A percentile compares a stretch with the other conserved stretches of the same genome.
Evolutionary conservation across 1,139 yeast species (phyloP).

Genomic region (Saccharomyces hybrid): DNA sequence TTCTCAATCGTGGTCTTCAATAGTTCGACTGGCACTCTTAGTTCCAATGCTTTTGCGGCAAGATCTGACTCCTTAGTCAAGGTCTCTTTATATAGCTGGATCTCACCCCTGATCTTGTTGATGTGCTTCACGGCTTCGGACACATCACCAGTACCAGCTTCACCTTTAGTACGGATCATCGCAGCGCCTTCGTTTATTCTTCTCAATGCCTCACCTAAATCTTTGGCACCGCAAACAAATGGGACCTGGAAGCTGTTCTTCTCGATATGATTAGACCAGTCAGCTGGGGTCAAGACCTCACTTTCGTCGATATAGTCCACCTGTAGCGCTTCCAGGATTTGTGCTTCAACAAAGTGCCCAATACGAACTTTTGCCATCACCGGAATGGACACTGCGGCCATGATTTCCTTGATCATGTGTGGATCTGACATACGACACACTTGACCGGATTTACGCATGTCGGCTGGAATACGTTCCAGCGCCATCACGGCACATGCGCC

Average conservation of each 20-base stretch:
- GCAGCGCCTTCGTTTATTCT: slow-evolving; percentile 81
- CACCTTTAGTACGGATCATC: slow-evolving; percentile 83
- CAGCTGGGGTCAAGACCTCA: slow-evolving; percentile 79
- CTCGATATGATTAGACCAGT: slow-evolving; percentile 56
- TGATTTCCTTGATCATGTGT: slow-evolving; percentile 66
- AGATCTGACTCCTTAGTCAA: too few species aligned
- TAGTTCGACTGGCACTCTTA: slow-evolving; percentile 53
- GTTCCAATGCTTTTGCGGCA: slow-evolving; percentile 40
- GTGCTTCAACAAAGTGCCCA: slow-evolving; percentile 82
- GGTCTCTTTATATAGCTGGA: too few species aligned
- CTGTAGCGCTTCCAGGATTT: slow-evolving; percentile 62
- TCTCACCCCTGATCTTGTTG: too few species aligned
- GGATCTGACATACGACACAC: slow-evolving; percentile 90
- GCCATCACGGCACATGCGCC: slow-evolving; percentile 95
- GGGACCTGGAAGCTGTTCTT: slow-evolving; percentile 63
- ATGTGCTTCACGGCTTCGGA: too few species aligned
- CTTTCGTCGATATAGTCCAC: slow-evolving; percentile 82
- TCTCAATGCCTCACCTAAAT: slow-evolving; percentile 78
- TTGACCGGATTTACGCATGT: slow-evolving; percentile 74
- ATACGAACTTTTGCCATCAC: slow-evolving; percentile 88
- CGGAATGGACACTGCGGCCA: slow-evolving; percentile 59
- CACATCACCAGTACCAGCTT: slow-evolving; percentile 18
- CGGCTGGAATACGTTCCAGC: slow-evolving; percentile 78
- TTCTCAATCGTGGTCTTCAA: slow-evolving; percentile 45
- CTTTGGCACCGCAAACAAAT: slow-evolving; percentile 79